These are phyloP conservation scores for Yamadazyma akitaensis DNA, from an alignment of 805 yeast genomes.

Conservation along the genomic window DNA sequence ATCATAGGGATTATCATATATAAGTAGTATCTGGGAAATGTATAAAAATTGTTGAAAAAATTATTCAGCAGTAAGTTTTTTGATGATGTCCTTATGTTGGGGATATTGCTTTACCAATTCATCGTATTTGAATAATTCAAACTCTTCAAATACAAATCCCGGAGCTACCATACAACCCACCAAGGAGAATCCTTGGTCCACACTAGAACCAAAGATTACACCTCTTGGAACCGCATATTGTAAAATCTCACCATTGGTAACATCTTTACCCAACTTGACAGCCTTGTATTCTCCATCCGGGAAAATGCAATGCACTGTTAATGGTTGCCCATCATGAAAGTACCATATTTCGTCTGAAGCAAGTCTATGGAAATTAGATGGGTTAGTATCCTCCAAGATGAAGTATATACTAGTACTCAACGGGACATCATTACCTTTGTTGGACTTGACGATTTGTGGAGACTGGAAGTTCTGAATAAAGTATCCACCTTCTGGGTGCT, in stretches of 20 bases:
- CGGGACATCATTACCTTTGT: conserved; percentile 20
- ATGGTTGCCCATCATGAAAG: conserved; percentile 20
- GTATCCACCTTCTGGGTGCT: conserved; percentile 25
- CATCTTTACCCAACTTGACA: conserved; percentile 15
- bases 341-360: conserved; percentile 24
- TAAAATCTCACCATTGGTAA: conserved; percentile 16
- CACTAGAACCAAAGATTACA: conserved; percentile 21
- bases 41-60: too few relatives aligned
- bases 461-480: conserved; percentile 16
- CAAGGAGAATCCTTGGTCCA: conserved; percentile 18
- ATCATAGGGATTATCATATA: too few relatives aligned
- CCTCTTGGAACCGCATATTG: conserved; percentile 21
- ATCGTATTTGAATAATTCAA: conserved; percentile 16
- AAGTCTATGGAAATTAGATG: conserved; percentile 21
- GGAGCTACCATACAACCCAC: conserved; percentile 25
- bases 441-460: conserved; percentile 12
- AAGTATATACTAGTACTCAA: conserved; percentile 21
- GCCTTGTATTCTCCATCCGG: conserved; percentile 19
- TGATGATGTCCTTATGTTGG: conserved; percentile 18
- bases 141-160: conserved; percentile 22
- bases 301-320: conserved; percentile 21
- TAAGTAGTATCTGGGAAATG: neutral
- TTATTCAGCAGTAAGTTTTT: conserved; percentile 13
- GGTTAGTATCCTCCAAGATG: conserved; percentile 18
- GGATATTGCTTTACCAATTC: conserved; percentile 18